Base-by-base conservation (phyloP, 495 filamentous ascomycete genomes). In the Astrocystis sublimbata region DNA sequence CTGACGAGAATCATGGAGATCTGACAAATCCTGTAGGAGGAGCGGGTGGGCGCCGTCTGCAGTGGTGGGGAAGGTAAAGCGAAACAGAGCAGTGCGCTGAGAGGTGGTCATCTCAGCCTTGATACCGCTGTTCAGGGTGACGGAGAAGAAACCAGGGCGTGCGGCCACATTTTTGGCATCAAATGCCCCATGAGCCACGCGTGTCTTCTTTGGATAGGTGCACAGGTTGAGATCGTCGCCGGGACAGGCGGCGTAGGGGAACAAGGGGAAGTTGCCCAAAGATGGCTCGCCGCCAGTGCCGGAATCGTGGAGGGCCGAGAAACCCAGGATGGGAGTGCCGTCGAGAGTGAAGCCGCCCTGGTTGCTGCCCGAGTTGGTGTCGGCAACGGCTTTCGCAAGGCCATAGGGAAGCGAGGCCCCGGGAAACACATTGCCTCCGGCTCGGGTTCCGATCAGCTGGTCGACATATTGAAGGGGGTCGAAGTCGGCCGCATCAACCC, bases 341-440 rank as follows among this genome's bases (percentile, higher is more conserved):
- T 91, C 89, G 19, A 83, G 80, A 3, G 89, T 85, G 67, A 91
- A 93, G 3, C 90, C 90, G 12, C 87, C 89, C 68, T 90, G 87
- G 43, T 89, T 89, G 61, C 75, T 78, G 56, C 84, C 82, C 31
- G 81, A 83, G 35, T 77, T 75, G 5, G 85, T 88, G 68, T 93
- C 90, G 45, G 89, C 85, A 1, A 90, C 88, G 12, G 89, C 88
- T 72, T 92, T 92, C 49, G 86, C 89, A 84, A 92, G 89, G 49
- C 89, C 79, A 71, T 88, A 92, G 0, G 89, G 89, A 50, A 92
- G 67, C 2, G 87, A 88, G 9, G 89, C 89, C 3, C 89, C 89
- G 1, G 89, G 78, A 56, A 92, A 92, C 17, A 92, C 88, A 80
- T 92, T 89, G 6, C 88, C 88, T 75, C 75, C 86, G 68, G 84